Evolutionary conservation across 352 stramenopile species (phyloP), one percentile per base, ranked within the genome.

Genomic region (Thraustotheca clavata): DNA sequence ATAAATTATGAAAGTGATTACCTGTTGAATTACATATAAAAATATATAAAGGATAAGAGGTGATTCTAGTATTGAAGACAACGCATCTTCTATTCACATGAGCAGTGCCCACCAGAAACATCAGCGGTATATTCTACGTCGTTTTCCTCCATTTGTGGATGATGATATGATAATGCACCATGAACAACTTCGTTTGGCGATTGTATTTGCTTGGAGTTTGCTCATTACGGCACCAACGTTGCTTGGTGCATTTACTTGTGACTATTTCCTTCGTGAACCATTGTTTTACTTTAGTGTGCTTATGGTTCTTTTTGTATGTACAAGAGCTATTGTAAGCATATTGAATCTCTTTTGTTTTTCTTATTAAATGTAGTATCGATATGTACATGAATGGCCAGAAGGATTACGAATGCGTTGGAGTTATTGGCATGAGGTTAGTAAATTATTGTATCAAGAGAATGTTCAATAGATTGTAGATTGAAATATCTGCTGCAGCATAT

Each of bases 381-480:
- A 79, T 68, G 76, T 69, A 14, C 61, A 88, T n/a, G 39, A 88
- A 16, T 89, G 80, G 80, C 82, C 82, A 7, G 82, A 91, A 76
- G 82, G 82, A 34, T 62, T 80, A 34, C 60, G 65, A 2, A 86
- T 82, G 73, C 76, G 80, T 55, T 85, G 76, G 80, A 73, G 62
- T 49, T 91, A 89, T 67, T 91, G 80, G 82, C 72, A 67, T 16
- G 74, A 91, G 76, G 82, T 91, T 27, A 33, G 39, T 4, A 33
- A 49, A 60, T 14, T 47, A 26, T 60, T 16, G 38, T 46, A n/a
- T n/a, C n/a, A n/a, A n/a, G n/a, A n/a, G n/a, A n/a, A n/a, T n/a
- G n/a, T n/a, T n/a, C n/a, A n/a, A n/a, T n/a, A 40, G 16, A 40
- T 49, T 16, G 34, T 62, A 91, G 82, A 91, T 91, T 43, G 82